phyloP scores from a whole-genome alignment of 805 yeast species.

The Myxozyma nipponensis region DNA sequence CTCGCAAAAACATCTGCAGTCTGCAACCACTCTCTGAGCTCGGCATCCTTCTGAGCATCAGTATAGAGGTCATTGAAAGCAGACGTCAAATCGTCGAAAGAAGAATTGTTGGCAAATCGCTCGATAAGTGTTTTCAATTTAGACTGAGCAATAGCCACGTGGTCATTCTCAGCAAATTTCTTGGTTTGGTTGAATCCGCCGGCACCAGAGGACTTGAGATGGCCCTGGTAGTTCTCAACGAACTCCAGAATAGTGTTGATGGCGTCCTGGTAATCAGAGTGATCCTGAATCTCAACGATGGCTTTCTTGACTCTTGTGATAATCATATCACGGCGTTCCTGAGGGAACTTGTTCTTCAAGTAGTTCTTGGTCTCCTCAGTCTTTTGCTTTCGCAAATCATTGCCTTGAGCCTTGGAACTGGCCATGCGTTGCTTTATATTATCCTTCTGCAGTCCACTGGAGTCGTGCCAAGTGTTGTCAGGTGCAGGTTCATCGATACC shows the following conservation, averaged over 20 bases:
- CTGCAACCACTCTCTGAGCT: constrained; percentile 20
- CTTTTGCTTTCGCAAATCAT: constrained; percentile 1
- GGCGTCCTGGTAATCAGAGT: constrained; percentile 23
- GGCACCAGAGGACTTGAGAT: not conserved
- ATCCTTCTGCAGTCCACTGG: constrained; percentile 9
- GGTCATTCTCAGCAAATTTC: constrained; percentile 13
- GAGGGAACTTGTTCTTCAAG: constrained; percentile 15
- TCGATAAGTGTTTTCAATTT: constrained; percentile 20
- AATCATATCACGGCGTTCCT: constrained; percentile 20
- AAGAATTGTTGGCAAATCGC: constrained; percentile 24
- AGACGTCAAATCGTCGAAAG: constrained; percentile 12
- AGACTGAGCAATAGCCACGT: constrained; percentile 11
- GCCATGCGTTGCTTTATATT: not conserved
- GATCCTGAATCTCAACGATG: constrained; percentile 26
- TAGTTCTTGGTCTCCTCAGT: constrained; percentile 5
- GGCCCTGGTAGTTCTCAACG: constrained; percentile 13
- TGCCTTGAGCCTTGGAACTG: not conserved
- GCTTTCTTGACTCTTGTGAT: constrained; percentile 18
- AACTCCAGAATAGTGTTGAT: constrained; percentile 21
- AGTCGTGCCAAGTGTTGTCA: constrained; percentile 16
- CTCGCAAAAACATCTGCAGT: constrained; percentile 16
- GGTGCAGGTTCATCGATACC: constrained; percentile 21
- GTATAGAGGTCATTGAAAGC: constrained; percentile 14
- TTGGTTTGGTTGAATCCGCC: constrained; percentile 1
- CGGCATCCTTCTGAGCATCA: constrained; percentile 23